Percentiles rank a stretch among this genome's conserved stretches.
phyloP scores from a whole-genome alignment of 2,329 filamentous ascomycete genomes.

The Salinomyces thailandicus region DNA sequence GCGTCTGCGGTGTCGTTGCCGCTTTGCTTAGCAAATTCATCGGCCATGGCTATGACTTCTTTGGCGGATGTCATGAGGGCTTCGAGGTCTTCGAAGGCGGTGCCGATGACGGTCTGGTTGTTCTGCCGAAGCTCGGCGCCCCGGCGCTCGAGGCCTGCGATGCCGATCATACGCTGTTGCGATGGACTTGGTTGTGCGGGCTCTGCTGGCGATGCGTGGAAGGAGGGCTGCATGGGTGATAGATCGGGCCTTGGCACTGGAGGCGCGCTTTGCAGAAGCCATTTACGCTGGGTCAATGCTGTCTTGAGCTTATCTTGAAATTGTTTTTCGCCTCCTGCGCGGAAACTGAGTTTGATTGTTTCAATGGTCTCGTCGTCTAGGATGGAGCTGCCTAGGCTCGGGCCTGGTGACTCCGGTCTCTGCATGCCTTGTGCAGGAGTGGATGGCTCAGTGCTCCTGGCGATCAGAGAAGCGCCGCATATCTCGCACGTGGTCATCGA shows the following conservation, averaged over 20 bases:
- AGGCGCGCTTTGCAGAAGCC: slow-evolving; percentile 82
- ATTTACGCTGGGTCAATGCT: slow-evolving; percentile 85
- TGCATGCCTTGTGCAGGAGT: slow-evolving; percentile 14
- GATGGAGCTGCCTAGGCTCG: slow-evolving; percentile 42
- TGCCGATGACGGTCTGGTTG: slow-evolving; percentile 86
- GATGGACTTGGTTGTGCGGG: slow-evolving; percentile 15
- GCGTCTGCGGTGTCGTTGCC: slow-evolving; percentile 51
- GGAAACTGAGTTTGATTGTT: slow-evolving; percentile 83
- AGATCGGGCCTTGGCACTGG: slow-evolving; percentile 60
- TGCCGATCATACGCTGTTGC: slow-evolving; percentile 60
- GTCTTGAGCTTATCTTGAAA: slow-evolving; percentile 84
- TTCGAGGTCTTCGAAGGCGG: slow-evolving; percentile 90
- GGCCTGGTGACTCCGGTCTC: slow-evolving; percentile 69
- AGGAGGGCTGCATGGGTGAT: slow-evolving; percentile 21
- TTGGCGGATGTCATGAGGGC: slow-evolving; percentile 96
- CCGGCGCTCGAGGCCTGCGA: slow-evolving; percentile 81
- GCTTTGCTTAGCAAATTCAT: slow-evolving; percentile 64
- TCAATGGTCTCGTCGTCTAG: slow-evolving; percentile 53
- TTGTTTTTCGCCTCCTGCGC: slow-evolving; percentile 75
- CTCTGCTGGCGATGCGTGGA: slow-evolving; percentile 31
- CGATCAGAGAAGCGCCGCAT: slow-evolving; percentile 64
- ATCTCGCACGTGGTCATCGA: slow-evolving; percentile 82
- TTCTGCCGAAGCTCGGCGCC: slow-evolving; percentile 78
- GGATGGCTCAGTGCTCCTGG: slow-evolving; percentile 26
- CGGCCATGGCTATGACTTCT: slow-evolving; percentile 85